Conservation (phyloP, 1,284 basidiomycete genomes). For the Porodaedalea pini region DNA sequence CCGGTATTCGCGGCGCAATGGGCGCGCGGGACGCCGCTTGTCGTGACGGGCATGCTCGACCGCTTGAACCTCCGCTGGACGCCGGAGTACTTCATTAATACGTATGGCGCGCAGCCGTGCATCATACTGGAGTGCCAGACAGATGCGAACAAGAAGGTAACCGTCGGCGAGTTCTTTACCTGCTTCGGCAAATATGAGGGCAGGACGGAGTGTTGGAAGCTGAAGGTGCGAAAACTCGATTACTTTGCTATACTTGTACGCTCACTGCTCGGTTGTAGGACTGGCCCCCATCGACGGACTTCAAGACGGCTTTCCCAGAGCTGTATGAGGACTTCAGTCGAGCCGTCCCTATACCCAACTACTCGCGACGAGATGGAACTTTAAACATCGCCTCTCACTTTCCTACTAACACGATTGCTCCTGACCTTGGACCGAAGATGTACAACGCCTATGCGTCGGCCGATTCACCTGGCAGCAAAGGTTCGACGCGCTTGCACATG, state of each 20-base stretch:
- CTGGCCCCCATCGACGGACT: slow-evolving; percentile 87
- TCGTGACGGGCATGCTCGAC: slow-evolving; percentile 62
- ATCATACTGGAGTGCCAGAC: slow-evolving; percentile 79
- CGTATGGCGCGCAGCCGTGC: slow-evolving; percentile 66
- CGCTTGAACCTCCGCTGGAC: slow-evolving; percentile 74
- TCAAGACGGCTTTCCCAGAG: slow-evolving; percentile 79
- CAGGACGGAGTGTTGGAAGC: slow-evolving; percentile 65
- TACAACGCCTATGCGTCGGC: slow-evolving; percentile 73
- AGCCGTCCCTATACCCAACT: slow-evolving; percentile 84
- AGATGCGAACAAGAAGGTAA: slow-evolving; percentile 57
- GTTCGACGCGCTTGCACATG: slow-evolving; percentile 89
- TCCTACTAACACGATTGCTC: slow-evolving; percentile 76
- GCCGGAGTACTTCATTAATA: slow-evolving; percentile 74
- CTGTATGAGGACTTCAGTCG: slow-evolving; percentile 85
- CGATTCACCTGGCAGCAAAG: slow-evolving; percentile 62
- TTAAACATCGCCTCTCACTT: slow-evolving; percentile 88
- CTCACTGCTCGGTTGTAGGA: slow-evolving; percentile 49
- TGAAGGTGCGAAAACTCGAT: slow-evolving; percentile 57
- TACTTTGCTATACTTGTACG: neutral
- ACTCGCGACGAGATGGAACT: slow-evolving; percentile 83
- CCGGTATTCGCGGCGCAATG: slow-evolving; percentile 67
- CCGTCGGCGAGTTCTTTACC: slow-evolving; percentile 77
- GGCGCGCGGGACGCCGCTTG: slow-evolving; percentile 69
- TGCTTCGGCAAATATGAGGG: slow-evolving; percentile 69
- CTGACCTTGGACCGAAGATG: slow-evolving; percentile 87